Base-by-base conservation (phyloP, 495 filamentous ascomycete species). In the Lepraria neglecta region DNA sequence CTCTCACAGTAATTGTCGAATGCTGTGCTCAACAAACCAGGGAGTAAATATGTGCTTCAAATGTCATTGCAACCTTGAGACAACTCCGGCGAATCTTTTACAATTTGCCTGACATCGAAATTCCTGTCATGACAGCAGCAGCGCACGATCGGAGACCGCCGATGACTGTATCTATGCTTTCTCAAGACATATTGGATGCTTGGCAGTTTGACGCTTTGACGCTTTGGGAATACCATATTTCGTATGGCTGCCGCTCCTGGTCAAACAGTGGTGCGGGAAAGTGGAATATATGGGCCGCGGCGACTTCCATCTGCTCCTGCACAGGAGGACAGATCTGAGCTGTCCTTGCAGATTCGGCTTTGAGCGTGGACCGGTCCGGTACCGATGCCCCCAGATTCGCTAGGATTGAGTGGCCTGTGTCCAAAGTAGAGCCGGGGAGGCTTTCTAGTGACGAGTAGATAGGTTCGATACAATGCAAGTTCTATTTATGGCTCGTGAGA, bases 251-350 rank as follows among this genome's bases (percentile, higher is more conserved):
- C 51, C 19, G 9, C 31, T 33, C 51, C 35, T 54, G 30, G 51
- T 31, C 31, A n/a, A 54, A 54, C 51, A 21, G 6, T 38, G 3
- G 15, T 54, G 51, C 28, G 51, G 28, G 30, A 35, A 17, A 19
- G n/a, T 35, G 51, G 51, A 15, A 54, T 54, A 27, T 38, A 54
- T 11, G 51, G 51, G 27, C 33, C 51, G 51, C 51, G 51, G 51
- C 51, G 51, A 33, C 30, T 54, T 54, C 51, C 51, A 54, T 54
- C 51, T 54, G 35, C 35, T 38, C 11, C 11, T 38, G 4, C 33
- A 3, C 30, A 35, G 17, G 6, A 46, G 15, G 44, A 4, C 12
- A 46, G 44, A 46, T 14, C 44, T 7, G 2, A 46, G 44, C 44
- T 1, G 44, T 21, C 1, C 44, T 46, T 14, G 44, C 50, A 33